Conservation (phyloP, 441 rosid species). For the Theobroma grandiflorum region DNA sequence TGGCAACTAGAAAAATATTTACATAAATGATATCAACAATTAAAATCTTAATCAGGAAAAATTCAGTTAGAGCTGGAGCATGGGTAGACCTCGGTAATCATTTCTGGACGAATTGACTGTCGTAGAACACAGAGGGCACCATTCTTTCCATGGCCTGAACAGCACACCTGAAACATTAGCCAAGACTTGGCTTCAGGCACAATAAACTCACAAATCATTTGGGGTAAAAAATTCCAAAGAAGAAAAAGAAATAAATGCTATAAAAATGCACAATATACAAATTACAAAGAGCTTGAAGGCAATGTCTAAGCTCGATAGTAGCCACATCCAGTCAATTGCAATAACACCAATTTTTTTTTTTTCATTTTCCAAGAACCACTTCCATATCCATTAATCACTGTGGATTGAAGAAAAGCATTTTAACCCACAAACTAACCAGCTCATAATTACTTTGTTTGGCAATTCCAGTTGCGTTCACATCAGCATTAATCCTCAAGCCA, state of each 20-base stretch:
- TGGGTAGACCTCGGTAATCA: slow-evolving; percentile 88
- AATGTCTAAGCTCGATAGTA: background rate
- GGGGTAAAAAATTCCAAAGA: background rate
- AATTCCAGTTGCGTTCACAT: slow-evolving; percentile 92
- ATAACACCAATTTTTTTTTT: background rate
- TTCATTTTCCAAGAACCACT: background rate
- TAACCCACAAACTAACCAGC: slow-evolving; percentile 67
- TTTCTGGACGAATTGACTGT: slow-evolving; percentile 98
- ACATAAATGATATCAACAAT: background rate
- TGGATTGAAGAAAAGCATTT: background rate
- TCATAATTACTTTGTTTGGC: slow-evolving; percentile 99
- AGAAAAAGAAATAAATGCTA: background rate
- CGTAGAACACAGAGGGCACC: slow-evolving; percentile 90
- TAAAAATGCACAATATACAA: background rate
- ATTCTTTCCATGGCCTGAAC: slow-evolving; percentile 99
- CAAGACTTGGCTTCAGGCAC: slow-evolving; percentile 25
- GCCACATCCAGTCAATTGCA: slow-evolving; percentile 4
- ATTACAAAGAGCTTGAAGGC: slow-evolving; percentile 6
- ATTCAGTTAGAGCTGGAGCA: slow-evolving; percentile 27
- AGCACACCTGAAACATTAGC: slow-evolving; percentile 78
- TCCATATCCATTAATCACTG: slow-evolving; percentile 2
- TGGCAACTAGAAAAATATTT: background rate
- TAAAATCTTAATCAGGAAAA: slow-evolving; percentile 17
- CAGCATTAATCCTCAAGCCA: slow-evolving; percentile 91
- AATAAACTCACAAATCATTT: too few relatives aligned